phyloP scores from a whole-genome alignment of 2,329 filamentous ascomycete species.

The Bipolaris oryzae region DNA sequence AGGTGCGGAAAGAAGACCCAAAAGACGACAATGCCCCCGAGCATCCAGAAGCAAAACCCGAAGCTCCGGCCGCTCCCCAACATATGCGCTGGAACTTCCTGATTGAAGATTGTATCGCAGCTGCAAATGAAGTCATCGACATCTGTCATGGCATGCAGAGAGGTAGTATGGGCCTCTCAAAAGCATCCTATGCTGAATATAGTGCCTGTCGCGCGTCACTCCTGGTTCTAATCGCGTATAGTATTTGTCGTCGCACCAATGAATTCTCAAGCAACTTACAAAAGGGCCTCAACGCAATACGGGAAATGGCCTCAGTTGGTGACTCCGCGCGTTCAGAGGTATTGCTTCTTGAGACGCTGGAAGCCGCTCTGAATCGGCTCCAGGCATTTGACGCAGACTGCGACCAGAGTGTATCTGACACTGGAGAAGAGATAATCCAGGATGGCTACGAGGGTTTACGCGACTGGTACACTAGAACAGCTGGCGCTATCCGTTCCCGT shows the following conservation, averaged over 20 bases:
- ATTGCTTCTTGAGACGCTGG: slow-evolving; percentile 15
- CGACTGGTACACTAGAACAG: slow-evolving; percentile 13
- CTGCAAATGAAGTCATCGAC: slow-evolving; percentile 16
- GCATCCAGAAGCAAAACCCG: neutral
- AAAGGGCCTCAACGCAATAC: slow-evolving; percentile 13
- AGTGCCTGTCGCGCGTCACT: slow-evolving; percentile 21
- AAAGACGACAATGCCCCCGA: neutral
- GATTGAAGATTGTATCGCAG: slow-evolving; percentile 15
- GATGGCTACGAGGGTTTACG: slow-evolving; percentile 14
- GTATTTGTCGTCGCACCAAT: slow-evolving; percentile 14
- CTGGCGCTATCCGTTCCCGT: neutral
- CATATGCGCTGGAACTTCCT: slow-evolving; percentile 12
- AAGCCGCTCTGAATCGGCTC: slow-evolving; percentile 15
- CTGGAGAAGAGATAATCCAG: slow-evolving; percentile 2
- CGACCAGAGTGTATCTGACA: neutral
- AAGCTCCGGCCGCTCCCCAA: neutral
- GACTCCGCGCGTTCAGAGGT: slow-evolving; percentile 21
- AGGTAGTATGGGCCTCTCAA: slow-evolving; percentile 19
- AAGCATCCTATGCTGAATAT: slow-evolving; percentile 19
- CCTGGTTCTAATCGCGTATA: slow-evolving; percentile 19
- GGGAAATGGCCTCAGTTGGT: slow-evolving; percentile 19
- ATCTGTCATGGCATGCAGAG: slow-evolving; percentile 14
- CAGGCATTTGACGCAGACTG: slow-evolving; percentile 12
- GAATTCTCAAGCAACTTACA: slow-evolving; percentile 15
- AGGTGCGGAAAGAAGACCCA: neutral